These are phyloP conservation scores for Phytophthora hybrid DNA, from an alignment of 352 stramenopile genomes.

Conservation along the genomic window DNA sequence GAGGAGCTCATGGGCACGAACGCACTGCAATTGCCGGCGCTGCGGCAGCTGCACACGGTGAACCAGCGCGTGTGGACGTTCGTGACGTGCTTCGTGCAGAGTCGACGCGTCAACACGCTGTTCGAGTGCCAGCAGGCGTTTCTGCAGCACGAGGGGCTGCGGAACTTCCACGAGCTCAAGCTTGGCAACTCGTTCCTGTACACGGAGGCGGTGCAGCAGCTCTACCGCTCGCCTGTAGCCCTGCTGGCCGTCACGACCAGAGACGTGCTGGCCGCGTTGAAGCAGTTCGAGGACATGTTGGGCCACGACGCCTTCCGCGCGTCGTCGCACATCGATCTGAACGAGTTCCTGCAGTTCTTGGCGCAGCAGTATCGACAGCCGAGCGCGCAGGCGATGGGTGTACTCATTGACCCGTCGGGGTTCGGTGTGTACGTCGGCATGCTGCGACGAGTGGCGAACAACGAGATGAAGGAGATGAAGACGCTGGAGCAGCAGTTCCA, in stretches of 20 bases:
- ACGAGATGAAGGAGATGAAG: slow-evolving; percentile 87
- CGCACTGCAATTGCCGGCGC: slow-evolving; percentile 53
- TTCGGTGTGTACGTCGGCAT: slow-evolving; percentile 86
- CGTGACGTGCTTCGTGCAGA: slow-evolving; percentile 80
- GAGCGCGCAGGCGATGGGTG: slow-evolving; percentile 67
- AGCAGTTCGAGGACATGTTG: slow-evolving; percentile 72
- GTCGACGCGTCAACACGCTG: slow-evolving; percentile 75
- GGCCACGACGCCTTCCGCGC: slow-evolving; percentile 72
- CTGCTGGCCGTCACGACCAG: slow-evolving; percentile 71
- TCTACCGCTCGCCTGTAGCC: slow-evolving; percentile 57
- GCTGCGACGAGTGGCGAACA: slow-evolving; percentile 73
- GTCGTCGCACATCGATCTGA: slow-evolving; percentile 65
- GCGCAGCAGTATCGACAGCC: slow-evolving; percentile 73
- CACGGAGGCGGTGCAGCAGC: slow-evolving; percentile 78
- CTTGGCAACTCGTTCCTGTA: slow-evolving; percentile 86
- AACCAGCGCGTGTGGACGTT: slow-evolving; percentile 86
- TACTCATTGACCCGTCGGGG: slow-evolving; percentile 66
- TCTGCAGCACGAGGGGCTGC: slow-evolving; percentile 70
- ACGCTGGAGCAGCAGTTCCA: slow-evolving; percentile 84
- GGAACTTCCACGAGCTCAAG: slow-evolving; percentile 69
- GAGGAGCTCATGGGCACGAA: slow-evolving; percentile 60
- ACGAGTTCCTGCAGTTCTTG: slow-evolving; percentile 80
- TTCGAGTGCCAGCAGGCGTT: slow-evolving; percentile 79
- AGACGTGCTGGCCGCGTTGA: slow-evolving; percentile 71
- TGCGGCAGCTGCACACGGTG: slow-evolving; percentile 68